Evolutionary conservation across 2,329 filamentous ascomycete species (phyloP), one percentile per base, ranked within the genome.

Genomic region (Paramyrothecium roridum): DNA sequence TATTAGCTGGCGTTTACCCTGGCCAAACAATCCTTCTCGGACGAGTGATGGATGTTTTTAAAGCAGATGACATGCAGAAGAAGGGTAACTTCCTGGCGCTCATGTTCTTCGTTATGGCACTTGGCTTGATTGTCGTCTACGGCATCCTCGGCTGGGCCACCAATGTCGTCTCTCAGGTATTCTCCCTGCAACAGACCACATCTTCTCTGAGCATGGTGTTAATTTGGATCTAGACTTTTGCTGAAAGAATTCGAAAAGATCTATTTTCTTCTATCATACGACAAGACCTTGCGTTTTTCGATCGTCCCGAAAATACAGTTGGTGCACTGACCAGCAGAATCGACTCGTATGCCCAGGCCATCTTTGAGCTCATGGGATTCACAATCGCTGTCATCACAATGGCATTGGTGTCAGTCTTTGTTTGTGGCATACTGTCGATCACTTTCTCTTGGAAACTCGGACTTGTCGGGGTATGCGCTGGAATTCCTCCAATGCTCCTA

Each of bases 41-140:
- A n/a, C n/a, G n/a, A n/a, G n/a, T n/a, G n/a, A n/a, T n/a, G n/a
- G n/a, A n/a, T n/a, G n/a, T n/a, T n/a, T n/a, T n/a, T n/a, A n/a
- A n/a, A n/a, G n/a, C n/a, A n/a, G n/a, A n/a, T n/a, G n/a, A n/a
- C n/a, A n/a, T n/a, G n/a, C 68, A 65, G 64, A 8, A 56, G 66
- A 2, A 64, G 1, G 81, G 79, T 8, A 74, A 84, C 62, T 83
- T 83, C 60, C 83, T 73, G 66, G 75, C 80, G 0, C 69, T 76
- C 52, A 83, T 84, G 80, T 84, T 84, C 57, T 76, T 81, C 47
- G 71, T 82, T 2, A 61, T 81, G 43, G 78, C 80, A 3, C 67
- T 71, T 3, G 78, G 71, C n/a, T 2, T 70, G 72, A 17, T 67
- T 79, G 1, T 47, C 80, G 1, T 67, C 11, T 83, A 83, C 60